Percentiles rank a stretch among this genome's conserved stretches.
Evolutionary conservation across 805 yeast species (phyloP).

Genomic region (Danielia oregonensis): DNA sequence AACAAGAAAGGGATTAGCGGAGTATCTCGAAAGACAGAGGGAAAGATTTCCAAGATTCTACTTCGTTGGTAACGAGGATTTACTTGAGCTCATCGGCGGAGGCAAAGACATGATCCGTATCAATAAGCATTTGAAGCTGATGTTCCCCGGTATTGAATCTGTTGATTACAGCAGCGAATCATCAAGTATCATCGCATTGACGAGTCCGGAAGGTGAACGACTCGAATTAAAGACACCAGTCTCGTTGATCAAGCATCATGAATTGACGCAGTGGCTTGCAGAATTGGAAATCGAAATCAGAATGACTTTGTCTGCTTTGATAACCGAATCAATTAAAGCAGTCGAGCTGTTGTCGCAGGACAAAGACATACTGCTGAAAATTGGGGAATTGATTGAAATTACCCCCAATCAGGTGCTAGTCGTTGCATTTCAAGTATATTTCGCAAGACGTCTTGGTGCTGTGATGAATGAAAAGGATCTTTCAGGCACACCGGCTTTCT

Average conservation of each 20-base stretch:
- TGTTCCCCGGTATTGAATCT: constrained; percentile 63
- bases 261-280: constrained; percentile 60
- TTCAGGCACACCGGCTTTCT: background rate
- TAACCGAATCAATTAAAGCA: constrained; percentile 25
- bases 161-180: constrained; percentile 33
- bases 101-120: constrained; percentile 42
- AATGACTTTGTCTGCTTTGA: constrained; percentile 39
- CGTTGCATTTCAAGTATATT: constrained; percentile 44
- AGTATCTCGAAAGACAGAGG: constrained; percentile 78
- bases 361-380: background rate
- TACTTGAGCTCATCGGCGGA: constrained; percentile 77
- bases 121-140: constrained; percentile 59
- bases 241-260: constrained; percentile 34
- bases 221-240: constrained; percentile 44
- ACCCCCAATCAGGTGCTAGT: constrained; percentile 18
- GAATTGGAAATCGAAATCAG: constrained; percentile 54
- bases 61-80: constrained; percentile 87
- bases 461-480: background rate
- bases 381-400: background rate
- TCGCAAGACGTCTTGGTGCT: background rate
- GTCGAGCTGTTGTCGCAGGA: constrained; percentile 4
- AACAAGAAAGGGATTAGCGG: constrained; percentile 64
- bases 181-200: constrained; percentile 41
- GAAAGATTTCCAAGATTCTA: constrained; percentile 75
- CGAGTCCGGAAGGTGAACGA: constrained; percentile 65